These are phyloP conservation scores for Sporothrix protearum DNA, from an alignment of 2,329 filamentous ascomycete genomes.

Conservation along the genomic window DNA sequence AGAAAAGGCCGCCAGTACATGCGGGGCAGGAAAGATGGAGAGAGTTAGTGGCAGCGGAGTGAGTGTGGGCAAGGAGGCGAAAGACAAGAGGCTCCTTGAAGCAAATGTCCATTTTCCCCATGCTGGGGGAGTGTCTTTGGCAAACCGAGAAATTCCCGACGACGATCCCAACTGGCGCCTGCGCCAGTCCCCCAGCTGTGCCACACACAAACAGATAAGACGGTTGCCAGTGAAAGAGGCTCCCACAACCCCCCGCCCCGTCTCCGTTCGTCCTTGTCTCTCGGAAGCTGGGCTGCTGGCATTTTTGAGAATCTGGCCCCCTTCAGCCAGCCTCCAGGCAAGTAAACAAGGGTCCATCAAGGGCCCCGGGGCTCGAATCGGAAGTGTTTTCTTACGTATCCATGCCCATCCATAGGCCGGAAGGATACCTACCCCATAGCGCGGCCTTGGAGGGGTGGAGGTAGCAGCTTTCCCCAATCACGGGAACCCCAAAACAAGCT, in stretches of 20 bases:
- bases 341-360: neutral
- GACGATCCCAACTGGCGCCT: neutral
- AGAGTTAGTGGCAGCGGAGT: neutral
- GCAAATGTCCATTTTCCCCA: neutral
- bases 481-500: neutral
- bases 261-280: conserved; percentile 3
- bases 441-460: neutral
- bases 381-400: conserved; percentile 4
- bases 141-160: no score
- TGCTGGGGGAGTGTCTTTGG: neutral
- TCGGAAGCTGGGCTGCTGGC: conserved; percentile 12
- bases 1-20: neutral
- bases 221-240: neutral
- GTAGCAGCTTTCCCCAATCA: neutral
- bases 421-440: neutral
- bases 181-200: neutral
- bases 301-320: neutral
- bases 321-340: neutral
- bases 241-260: neutral
- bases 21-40: neutral
- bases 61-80: neutral
- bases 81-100: neutral
- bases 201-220: neutral
- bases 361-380: conserved; percentile 7
- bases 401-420: neutral